A percentile compares a stretch with the other conserved stretches of the same genome.
Evolutionary conservation across 257 asterid species (phyloP).

Genomic region (Fraxinus excelsior): DNA sequence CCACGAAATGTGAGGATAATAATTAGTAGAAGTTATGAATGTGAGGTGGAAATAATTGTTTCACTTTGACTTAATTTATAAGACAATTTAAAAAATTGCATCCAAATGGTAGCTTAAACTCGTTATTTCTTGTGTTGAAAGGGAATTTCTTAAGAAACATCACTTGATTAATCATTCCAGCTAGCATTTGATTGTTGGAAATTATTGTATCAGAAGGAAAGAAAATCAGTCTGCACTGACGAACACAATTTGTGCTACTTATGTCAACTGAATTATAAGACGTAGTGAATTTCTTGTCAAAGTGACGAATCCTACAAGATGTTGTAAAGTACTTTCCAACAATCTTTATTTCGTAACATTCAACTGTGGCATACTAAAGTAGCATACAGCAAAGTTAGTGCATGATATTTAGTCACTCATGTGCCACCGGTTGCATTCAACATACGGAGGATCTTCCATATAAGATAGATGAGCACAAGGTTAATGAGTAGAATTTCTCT

Average conservation of each 20-base stretch:
- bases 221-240: not conserved
- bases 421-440: not conserved
- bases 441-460: not conserved
- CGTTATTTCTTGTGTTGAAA: not conserved
- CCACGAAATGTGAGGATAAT: too few relatives aligned
- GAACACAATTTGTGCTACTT: not conserved
- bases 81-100: too few relatives aligned
- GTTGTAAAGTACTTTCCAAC: not conserved
- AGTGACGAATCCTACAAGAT: not conserved
- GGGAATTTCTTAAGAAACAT: not conserved
- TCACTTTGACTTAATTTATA: too few relatives aligned
- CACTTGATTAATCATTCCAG: slow-evolving; percentile 13
- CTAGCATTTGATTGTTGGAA: slow-evolving; percentile 1
- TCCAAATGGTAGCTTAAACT: not conserved
- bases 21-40: too few relatives aligned
- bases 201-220: not conserved
- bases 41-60: not conserved
- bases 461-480: not conserved
- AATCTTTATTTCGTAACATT: not conserved
- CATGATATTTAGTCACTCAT: not conserved
- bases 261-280: not conserved
- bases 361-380: not conserved
- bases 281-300: not conserved
- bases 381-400: not conserved
- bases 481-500: too few relatives aligned